Percentiles rank a stretch among this genome's conserved stretches.
Conservation (phyloP, 306 rosid genomes). For the Cucurbita pepo region DNA sequence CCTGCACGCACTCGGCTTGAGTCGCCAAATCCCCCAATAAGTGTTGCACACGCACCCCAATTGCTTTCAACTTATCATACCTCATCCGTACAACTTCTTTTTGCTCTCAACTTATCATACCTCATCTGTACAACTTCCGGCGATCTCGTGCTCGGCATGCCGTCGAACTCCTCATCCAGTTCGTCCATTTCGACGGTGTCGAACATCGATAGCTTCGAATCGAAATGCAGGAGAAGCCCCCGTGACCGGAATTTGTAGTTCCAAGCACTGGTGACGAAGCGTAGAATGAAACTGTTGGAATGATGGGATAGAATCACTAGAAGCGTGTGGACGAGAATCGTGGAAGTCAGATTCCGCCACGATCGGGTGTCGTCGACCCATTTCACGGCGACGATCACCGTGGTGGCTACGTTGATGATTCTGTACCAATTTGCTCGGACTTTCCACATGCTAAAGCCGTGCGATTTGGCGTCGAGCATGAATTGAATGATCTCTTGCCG, state of each 20-base stretch:
- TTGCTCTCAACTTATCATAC: too few relatives aligned
- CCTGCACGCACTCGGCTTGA: too few relatives aligned
- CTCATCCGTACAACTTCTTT: too few relatives aligned
- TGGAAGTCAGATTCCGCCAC: conserved; percentile 70
- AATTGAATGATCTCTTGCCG: conserved; percentile 33
- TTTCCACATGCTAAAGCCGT: conserved; percentile 60
- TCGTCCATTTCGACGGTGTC: conserved; percentile 37
- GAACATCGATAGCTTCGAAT: conserved; percentile 39
- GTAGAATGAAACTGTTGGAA: conserved; percentile 48
- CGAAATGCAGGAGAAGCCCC: conserved; percentile 44
- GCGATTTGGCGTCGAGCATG: conserved; percentile 65
- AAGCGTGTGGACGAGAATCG: conserved; percentile 53
- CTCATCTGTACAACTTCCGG: too few relatives aligned
- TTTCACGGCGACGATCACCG: conserved; percentile 32
- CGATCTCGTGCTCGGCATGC: too few relatives aligned
- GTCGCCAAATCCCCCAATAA: too few relatives aligned
- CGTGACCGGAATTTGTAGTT: conserved; percentile 47
- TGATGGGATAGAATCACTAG: conserved; percentile 46
- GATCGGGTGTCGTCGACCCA: conserved; percentile 73
- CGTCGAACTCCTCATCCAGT: too few relatives aligned
- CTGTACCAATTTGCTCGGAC: conserved; percentile 68
- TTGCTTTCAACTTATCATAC: too few relatives aligned
- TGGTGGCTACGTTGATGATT: conserved; percentile 36
- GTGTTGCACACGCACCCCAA: too few relatives aligned
- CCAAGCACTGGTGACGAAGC: conserved; percentile 60